A percentile compares a stretch with the other conserved stretches of the same genome.
phyloP scores from a whole-genome alignment of 257 asterid species.

The Solanum acaule region DNA sequence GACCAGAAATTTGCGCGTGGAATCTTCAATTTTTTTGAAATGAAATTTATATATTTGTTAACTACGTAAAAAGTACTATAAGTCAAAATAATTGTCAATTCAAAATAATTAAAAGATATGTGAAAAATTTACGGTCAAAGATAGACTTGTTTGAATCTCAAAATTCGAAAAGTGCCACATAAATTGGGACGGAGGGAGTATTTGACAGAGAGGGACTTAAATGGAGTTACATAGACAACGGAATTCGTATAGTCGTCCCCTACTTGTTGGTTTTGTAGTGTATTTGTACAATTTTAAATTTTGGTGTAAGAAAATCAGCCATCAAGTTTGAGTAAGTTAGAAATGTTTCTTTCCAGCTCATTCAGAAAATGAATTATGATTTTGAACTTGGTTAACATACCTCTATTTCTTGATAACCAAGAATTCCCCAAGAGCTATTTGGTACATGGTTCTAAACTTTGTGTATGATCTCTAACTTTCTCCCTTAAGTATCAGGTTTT shows the following conservation, averaged over 20 bases:
- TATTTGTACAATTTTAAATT: neutral
- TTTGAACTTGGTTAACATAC: neutral
- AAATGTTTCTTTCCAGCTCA: neutral
- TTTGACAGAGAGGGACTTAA: neutral
- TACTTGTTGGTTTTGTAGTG: neutral
- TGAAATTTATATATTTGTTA: too few species aligned
- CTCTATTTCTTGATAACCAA: neutral
- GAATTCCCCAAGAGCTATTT: neutral
- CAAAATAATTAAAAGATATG: too few species aligned
- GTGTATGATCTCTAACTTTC: neutral
- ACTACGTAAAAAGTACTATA: too few species aligned
- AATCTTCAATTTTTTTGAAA: too few species aligned
- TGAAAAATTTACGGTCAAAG: too few species aligned
- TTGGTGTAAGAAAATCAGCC: neutral
- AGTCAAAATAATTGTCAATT: too few species aligned
- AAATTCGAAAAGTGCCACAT: too few species aligned
- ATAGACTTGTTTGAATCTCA: too few species aligned
- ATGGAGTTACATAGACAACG: neutral
- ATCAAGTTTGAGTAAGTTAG: neutral
- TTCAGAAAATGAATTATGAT: neutral
- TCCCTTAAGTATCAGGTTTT: neutral
- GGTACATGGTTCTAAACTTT: neutral
- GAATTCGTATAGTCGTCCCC: neutral
- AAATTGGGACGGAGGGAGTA: neutral
- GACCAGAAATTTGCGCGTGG: neutral